These are phyloP conservation scores for Eudorina sp. DNA, from an alignment of 139 green algal genomes.

Conservation along the genomic window DNA sequence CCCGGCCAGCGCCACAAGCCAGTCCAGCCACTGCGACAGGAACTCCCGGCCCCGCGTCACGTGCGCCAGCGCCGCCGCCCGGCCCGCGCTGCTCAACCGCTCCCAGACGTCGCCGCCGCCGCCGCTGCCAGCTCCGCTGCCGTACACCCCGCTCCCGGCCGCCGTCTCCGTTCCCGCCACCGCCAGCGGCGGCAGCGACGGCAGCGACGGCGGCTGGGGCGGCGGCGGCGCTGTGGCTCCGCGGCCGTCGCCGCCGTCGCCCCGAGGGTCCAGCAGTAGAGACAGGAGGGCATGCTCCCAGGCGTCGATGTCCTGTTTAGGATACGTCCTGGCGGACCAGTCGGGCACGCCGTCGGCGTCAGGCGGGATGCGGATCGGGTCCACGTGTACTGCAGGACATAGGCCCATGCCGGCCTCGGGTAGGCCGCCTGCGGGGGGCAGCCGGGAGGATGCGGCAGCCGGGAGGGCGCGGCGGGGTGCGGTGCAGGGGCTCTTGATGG, in stretches of 20 bases:
- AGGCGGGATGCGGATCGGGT: not conserved
- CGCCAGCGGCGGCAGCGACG: not conserved
- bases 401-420: slow-evolving; percentile 30
- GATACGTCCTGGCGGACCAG: slow-evolving; percentile 15
- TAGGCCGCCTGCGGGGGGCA: slow-evolving; percentile 22
- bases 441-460: too few species aligned
- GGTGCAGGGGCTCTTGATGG: too few species aligned
- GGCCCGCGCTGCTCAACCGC: not conserved
- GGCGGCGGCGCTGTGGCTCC: not conserved
- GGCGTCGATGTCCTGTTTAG: slow-evolving; percentile 20
- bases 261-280: not conserved
- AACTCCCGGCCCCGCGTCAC: not conserved
- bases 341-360: not conserved
- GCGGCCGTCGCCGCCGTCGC: not conserved
- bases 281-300: slow-evolving; percentile 21
- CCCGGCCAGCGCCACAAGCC: not conserved
- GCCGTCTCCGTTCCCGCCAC: not conserved
- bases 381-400: slow-evolving; percentile 15
- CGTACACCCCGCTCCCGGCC: not conserved
- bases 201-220: not conserved
- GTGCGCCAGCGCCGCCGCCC: not conserved
- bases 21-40: not conserved
- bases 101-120: not conserved
- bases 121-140: not conserved
- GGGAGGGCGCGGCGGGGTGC: too few species aligned